Conservation (phyloP, 2,329 filamentous ascomycete genomes). For the Xylaria sp. region DNA sequence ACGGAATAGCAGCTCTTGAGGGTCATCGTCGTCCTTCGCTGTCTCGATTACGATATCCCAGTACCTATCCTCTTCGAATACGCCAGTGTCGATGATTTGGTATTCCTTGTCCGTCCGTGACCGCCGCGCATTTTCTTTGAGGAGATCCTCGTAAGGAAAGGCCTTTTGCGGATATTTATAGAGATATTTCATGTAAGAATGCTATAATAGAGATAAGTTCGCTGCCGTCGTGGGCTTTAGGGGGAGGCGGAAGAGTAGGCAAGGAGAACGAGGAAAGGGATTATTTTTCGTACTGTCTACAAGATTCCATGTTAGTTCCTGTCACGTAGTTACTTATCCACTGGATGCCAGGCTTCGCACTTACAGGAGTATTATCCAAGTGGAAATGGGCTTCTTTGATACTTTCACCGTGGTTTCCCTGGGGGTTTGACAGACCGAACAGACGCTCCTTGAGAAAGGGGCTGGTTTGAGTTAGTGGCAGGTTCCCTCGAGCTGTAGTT, state of each 20-base stretch:
- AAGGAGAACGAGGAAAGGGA: not conserved
- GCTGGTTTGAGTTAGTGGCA: constrained; percentile 64
- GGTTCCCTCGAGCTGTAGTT: not conserved
- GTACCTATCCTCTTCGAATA: constrained; percentile 89
- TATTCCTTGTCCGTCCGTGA: constrained; percentile 85
- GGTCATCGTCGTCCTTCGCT: constrained; percentile 91
- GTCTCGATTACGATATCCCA: constrained; percentile 99
- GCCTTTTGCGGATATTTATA: constrained; percentile 96
- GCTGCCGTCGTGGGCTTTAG: not conserved
- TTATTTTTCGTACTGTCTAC: constrained; percentile 38
- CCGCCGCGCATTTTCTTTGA: constrained; percentile 84
- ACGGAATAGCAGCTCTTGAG: constrained; percentile 91
- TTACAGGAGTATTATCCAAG: constrained; percentile 86
- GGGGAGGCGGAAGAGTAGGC: not conserved
- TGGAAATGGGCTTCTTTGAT: constrained; percentile 98
- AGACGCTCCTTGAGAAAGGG: constrained; percentile 94
- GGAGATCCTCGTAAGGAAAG: constrained; percentile 91
- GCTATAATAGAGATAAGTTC: constrained; percentile 62
- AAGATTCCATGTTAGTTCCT: constrained; percentile 33
- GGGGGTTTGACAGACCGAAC: constrained; percentile 93
- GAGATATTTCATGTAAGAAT: constrained; percentile 98
- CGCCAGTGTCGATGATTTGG: constrained; percentile 88
- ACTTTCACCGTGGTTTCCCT: constrained; percentile 97
- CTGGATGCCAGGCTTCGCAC: constrained; percentile 43
- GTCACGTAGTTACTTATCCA: constrained; percentile 3